Conservation (phyloP, 164 flowering plant species). For the Macadamia integrifolia region DNA sequence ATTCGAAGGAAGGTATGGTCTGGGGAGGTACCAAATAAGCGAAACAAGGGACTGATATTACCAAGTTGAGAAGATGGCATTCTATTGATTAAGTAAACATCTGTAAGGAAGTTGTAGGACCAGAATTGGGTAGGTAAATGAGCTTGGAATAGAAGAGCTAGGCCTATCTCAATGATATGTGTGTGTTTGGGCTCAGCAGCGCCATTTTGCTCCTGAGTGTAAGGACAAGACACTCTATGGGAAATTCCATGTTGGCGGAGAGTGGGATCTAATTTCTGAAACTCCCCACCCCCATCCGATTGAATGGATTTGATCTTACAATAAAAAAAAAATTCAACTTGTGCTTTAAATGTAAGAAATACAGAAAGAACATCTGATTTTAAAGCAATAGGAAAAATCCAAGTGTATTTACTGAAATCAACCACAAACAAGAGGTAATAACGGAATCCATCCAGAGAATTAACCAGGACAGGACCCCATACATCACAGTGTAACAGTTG, state of each 20-base stretch:
- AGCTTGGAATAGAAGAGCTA: no score
- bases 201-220: not conserved
- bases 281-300: not conserved
- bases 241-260: not conserved
- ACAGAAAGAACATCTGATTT: slow-evolving; percentile 2
- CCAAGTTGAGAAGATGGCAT: no score
- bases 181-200: not conserved
- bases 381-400: not conserved
- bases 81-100: no score
- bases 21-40: no score
- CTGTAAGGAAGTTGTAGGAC: no score
- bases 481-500: not conserved
- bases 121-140: no score
- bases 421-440: no score
- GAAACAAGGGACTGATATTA: not conserved
- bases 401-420: no score
- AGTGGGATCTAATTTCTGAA: not conserved
- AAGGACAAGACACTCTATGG: not conserved
- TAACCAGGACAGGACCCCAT: not conserved
- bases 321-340: slow-evolving; percentile 3
- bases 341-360: slow-evolving; percentile 1
- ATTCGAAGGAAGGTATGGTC: no score
- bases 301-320: not conserved
- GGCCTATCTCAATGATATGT: no score
- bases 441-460: not conserved